Percentiles rank a stretch among this genome's conserved stretches.
Evolutionary conservation across 1,139 yeast species (phyloP).

Genomic region (Spathaspora jeffriesii): DNA sequence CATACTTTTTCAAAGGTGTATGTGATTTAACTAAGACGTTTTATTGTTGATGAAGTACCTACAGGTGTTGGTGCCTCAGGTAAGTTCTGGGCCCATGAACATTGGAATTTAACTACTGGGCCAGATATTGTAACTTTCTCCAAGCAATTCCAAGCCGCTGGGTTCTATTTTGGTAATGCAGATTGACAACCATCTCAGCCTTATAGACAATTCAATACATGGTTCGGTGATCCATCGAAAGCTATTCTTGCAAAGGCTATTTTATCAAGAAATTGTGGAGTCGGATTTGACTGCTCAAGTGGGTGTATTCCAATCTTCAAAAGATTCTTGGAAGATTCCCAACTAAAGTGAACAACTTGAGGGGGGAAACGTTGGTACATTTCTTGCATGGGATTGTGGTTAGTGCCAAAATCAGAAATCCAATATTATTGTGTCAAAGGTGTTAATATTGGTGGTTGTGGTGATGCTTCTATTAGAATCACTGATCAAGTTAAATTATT

Average conservation of each 20-base stretch:
- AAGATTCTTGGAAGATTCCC: no score
- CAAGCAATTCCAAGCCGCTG: constrained; percentile 79
- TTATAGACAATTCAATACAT: constrained; percentile 81
- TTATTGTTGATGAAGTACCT: constrained; percentile 73
- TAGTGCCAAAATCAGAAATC: constrained; percentile 52
- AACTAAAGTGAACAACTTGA: constrained; percentile 48
- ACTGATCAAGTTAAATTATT: constrained; percentile 79
- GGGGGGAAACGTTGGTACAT: constrained; percentile 66
- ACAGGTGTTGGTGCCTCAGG: constrained; percentile 87
- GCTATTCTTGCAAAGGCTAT: constrained; percentile 66
- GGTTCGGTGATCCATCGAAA: constrained; percentile 83
- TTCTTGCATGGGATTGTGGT: constrained; percentile 72
- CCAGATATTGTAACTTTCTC: constrained; percentile 81
- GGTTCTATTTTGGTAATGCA: constrained; percentile 69
- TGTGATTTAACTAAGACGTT: constrained; percentile 63
- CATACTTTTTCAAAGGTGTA: constrained; percentile 61
- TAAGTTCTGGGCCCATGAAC: constrained; percentile 84
- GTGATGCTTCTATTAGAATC: constrained; percentile 62
- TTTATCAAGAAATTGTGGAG: constrained; percentile 54
- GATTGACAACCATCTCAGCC: constrained; percentile 57
- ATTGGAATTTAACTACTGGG: constrained; percentile 68
- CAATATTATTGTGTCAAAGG: no score
- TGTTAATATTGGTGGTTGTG: constrained; percentile 75
- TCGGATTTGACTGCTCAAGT: constrained; percentile 53
- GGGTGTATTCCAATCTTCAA: no score